Evolutionary conservation across 106 monocot species (phyloP).

Genomic region (Dioscorea dumetorum): DNA sequence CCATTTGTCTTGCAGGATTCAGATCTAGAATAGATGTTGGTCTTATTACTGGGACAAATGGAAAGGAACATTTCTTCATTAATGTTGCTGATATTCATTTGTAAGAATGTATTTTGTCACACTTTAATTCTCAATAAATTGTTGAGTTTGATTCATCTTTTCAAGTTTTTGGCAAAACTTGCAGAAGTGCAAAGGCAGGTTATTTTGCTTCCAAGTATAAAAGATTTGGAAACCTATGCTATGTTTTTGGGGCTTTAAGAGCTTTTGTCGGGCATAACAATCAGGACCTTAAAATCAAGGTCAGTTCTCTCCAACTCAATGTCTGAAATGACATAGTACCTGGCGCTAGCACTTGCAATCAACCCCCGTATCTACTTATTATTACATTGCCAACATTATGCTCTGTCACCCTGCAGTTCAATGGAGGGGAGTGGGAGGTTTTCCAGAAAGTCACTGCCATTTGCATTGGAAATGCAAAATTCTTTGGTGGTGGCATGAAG

Average conservation of each 20-base stretch:
- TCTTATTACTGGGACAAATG: slow-evolving; percentile 29
- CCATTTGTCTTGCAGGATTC: slow-evolving; percentile 37
- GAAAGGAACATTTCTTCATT: slow-evolving; percentile 70
- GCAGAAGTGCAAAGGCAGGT: slow-evolving; percentile 95
- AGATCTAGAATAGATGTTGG: slow-evolving; percentile 86
- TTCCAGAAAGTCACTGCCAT: slow-evolving; percentile 70
- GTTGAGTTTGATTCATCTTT: neutral
- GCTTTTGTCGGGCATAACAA: slow-evolving; percentile 84
- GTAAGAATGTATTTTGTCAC: slow-evolving; percentile 32
- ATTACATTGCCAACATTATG: neutral
- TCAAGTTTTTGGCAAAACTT: slow-evolving; percentile 2
- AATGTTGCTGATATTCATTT: slow-evolving; percentile 96
- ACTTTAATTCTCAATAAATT: neutral
- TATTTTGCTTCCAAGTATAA: slow-evolving; percentile 87
- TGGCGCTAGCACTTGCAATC: too few relatives aligned
- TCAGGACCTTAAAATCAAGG: slow-evolving; percentile 81
- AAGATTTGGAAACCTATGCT: slow-evolving; percentile 90
- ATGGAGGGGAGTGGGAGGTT: slow-evolving; percentile 75
- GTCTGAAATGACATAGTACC: neutral
- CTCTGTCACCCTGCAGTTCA: slow-evolving; percentile 29
- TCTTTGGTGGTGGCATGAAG: slow-evolving; percentile 97
- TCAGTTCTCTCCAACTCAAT: slow-evolving; percentile 19
- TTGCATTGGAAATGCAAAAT: slow-evolving; percentile 97
- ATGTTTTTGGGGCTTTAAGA: slow-evolving; percentile 83
- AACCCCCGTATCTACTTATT: too few relatives aligned